Evolutionary conservation across 768 basidiomycete species (phyloP).

Genomic region (Tricholomella constricta): DNA sequence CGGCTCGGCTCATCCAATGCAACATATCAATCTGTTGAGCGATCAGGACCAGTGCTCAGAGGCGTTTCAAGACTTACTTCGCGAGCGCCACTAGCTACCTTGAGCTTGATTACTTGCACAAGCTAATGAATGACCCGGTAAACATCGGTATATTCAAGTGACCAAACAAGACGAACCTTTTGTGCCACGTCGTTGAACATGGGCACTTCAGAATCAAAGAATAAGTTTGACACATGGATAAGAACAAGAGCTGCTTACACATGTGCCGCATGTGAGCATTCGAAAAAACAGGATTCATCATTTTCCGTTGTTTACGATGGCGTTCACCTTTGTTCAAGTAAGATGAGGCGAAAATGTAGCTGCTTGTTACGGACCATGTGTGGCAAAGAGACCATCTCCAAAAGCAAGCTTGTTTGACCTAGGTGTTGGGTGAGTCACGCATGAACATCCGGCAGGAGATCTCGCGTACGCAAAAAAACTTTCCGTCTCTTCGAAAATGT

Average conservation of each 20-base stretch:
- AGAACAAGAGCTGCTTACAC: background rate
- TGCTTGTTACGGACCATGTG: constrained; percentile 13
- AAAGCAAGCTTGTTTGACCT: constrained; percentile 16
- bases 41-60: background rate
- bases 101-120: constrained; percentile 1
- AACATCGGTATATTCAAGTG: background rate
- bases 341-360: no score
- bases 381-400: constrained; percentile 20
- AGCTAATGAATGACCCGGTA: constrained; percentile 1
- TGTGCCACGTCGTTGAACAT: constrained; percentile 18
- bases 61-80: constrained; percentile 7
- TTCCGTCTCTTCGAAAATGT: constrained; percentile 31
- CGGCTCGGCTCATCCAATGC: constrained; percentile 28
- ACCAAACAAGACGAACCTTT: constrained; percentile 3
- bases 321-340: constrained; percentile 21
- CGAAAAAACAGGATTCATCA: constrained; percentile 32
- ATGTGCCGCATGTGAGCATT: constrained; percentile 24
- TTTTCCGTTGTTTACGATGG: constrained; percentile 30
- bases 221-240: constrained; percentile 15
- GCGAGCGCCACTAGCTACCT: constrained; percentile 8
- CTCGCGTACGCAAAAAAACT: constrained; percentile 27
- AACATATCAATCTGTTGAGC: constrained; percentile 22
- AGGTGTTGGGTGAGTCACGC: background rate
- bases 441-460: background rate
- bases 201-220: constrained; percentile 19